A percentile compares a stretch with the other conserved stretches of the same genome.
Evolutionary conservation across 768 basidiomycete species (phyloP).

Genomic region (Trametes punicea): DNA sequence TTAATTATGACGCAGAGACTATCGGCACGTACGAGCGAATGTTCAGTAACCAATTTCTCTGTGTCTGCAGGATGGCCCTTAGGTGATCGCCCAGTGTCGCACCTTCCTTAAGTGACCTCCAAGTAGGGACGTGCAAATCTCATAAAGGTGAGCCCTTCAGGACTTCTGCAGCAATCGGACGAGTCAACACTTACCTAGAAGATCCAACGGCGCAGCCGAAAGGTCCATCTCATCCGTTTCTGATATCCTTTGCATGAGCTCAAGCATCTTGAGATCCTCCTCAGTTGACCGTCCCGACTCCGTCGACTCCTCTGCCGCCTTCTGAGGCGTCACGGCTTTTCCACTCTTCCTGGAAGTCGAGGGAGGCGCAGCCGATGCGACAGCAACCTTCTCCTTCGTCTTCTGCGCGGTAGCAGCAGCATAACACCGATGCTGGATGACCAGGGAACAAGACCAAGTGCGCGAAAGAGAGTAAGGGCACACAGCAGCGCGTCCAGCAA

Average conservation of each 20-base stretch:
- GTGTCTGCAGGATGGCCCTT: background rate
- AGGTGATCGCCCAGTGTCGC: constrained; percentile 23
- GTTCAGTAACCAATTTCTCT: constrained; percentile 30
- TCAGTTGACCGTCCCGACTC: background rate
- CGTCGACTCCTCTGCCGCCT: background rate
- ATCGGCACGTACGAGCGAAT: constrained; percentile 29
- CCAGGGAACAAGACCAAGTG: constrained; percentile 10
- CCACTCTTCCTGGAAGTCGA: constrained; percentile 1
- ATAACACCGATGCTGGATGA: constrained; percentile 16
- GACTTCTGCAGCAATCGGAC: background rate
- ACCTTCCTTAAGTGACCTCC: constrained; percentile 12
- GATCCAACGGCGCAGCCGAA: constrained; percentile 4
- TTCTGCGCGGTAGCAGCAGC: constrained; percentile 9
- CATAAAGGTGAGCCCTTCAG: background rate
- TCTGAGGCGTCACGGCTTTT: background rate
- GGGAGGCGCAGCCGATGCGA: background rate
- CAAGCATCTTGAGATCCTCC: constrained; percentile 17
- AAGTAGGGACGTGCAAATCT: constrained; percentile 25
- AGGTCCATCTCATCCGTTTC: constrained; percentile 12
- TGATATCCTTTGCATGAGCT: constrained; percentile 9
- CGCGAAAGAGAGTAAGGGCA: constrained; percentile 2
- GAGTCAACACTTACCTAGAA: constrained; percentile 1
- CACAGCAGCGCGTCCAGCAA: background rate
- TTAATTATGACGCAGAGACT: background rate
- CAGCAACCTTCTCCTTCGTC: constrained; percentile 8